Evolutionary conservation across 1,284 basidiomycete species (phyloP).

Genomic region (Sporisorium sorghi): DNA sequence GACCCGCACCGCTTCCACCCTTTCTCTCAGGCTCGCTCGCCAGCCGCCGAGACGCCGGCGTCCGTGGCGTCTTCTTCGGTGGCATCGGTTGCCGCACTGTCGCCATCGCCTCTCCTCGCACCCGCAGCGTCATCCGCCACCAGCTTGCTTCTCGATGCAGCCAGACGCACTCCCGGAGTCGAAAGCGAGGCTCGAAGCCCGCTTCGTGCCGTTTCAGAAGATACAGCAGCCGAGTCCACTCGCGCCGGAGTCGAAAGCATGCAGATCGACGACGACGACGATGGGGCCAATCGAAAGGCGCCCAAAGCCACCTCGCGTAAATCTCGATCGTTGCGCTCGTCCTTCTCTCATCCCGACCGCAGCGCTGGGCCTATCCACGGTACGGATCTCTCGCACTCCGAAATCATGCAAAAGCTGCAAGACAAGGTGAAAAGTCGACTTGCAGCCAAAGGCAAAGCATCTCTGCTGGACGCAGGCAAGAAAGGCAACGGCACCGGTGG

Average conservation of each 20-base stretch:
- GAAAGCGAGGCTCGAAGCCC: slow-evolving; percentile 7
- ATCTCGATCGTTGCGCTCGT: slow-evolving; percentile 24
- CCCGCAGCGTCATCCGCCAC: slow-evolving; percentile 1
- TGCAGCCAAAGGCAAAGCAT: slow-evolving; percentile 33
- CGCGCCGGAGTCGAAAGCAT: slow-evolving; percentile 38
- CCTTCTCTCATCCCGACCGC: slow-evolving; percentile 28
- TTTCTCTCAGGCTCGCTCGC: slow-evolving; percentile 13
- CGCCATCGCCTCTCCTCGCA: slow-evolving; percentile 30
- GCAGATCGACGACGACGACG: slow-evolving; percentile 39
- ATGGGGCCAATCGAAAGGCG: background rate
- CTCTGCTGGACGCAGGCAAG: background rate
- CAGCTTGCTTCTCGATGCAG: slow-evolving; percentile 5
- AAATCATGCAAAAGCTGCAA: slow-evolving; percentile 50
- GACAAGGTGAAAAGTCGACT: slow-evolving; percentile 44
- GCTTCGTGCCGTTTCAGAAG: slow-evolving; percentile 21
- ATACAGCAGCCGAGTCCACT: slow-evolving; percentile 28
- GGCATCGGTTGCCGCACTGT: slow-evolving; percentile 13
- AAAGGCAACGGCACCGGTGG: background rate
- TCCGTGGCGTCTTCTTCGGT: slow-evolving; percentile 27
- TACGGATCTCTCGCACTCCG: slow-evolving; percentile 38
- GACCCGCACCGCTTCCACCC: slow-evolving; percentile 13
- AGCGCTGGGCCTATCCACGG: slow-evolving; percentile 13
- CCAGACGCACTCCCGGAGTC: slow-evolving; percentile 2
- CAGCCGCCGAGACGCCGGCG: slow-evolving; percentile 19
- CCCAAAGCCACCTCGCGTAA: slow-evolving; percentile 8